Evolutionary conservation across 495 filamentous ascomycete genomes (phyloP).

Genomic region (Penicillium dipodomyicola): DNA sequence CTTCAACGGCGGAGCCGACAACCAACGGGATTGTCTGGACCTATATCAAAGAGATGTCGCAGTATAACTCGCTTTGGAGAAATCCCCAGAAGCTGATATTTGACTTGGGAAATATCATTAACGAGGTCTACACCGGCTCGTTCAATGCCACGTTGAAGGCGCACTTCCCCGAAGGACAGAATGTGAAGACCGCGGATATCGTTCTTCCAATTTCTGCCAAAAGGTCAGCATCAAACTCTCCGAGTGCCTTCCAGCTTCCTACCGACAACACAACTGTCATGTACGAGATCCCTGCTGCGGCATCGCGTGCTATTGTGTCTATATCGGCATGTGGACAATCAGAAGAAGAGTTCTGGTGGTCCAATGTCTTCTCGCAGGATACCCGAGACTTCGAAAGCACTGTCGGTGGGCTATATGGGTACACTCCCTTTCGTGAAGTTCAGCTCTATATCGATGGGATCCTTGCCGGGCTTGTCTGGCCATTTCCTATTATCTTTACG

Average conservation of each 20-base stretch:
- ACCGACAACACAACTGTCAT: constrained; percentile 53
- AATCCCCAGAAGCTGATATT: background rate
- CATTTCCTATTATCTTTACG: constrained; percentile 85
- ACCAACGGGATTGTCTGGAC: background rate
- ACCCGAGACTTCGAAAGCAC: constrained; percentile 47
- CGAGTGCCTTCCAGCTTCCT: constrained; percentile 38
- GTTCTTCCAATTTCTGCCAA: background rate
- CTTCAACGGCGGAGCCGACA: constrained; percentile 83
- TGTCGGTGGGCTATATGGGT: constrained; percentile 60
- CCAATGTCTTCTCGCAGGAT: constrained; percentile 69
- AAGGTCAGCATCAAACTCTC: background rate
- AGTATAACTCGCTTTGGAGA: background rate
- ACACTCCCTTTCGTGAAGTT: constrained; percentile 78
- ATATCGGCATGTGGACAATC: constrained; percentile 77
- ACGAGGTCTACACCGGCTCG: background rate
- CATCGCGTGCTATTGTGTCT: constrained; percentile 68
- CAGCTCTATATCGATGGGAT: constrained; percentile 75
- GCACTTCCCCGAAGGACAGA: background rate
- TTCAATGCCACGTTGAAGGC: background rate
- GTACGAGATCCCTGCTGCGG: constrained; percentile 60
- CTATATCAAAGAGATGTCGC: background rate
- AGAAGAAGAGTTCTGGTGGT: constrained; percentile 87
- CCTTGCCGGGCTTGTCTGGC: constrained; percentile 78
- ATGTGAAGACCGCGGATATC: background rate
- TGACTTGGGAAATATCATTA: background rate